Evolutionary conservation across 139 green algal genomes (phyloP).

Genomic region (Astrephomene gubernaculifera): DNA sequence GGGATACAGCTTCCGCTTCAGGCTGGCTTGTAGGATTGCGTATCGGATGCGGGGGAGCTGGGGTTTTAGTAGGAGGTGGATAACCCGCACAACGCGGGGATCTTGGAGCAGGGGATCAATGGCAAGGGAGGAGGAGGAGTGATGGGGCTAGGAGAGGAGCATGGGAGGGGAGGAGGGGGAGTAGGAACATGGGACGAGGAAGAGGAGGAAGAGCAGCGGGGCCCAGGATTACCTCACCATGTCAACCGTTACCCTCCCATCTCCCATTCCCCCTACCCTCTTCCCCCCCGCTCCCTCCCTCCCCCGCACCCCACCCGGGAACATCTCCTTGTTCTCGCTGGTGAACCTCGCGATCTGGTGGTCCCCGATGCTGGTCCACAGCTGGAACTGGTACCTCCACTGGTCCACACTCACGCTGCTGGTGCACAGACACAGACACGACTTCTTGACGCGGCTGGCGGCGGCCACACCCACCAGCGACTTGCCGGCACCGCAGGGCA

Average conservation of each 20-base stretch:
- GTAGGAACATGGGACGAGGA: no score
- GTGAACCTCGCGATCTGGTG: conserved; percentile 88
- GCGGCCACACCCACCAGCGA: conserved; percentile 92
- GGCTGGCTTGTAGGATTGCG: no score
- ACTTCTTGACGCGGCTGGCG: conserved; percentile 89
- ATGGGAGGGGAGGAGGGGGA: neutral
- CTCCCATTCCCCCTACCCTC: no score
- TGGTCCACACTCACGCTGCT: conserved; percentile 92
- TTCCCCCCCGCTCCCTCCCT: neutral
- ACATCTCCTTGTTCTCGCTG: conserved; percentile 87
- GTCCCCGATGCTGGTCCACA: conserved; percentile 92
- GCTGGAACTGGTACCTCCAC: conserved; percentile 97
- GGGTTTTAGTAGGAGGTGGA: no score
- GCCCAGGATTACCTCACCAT: no score
- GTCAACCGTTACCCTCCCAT: no score
- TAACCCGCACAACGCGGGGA: no score
- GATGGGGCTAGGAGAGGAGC: neutral
- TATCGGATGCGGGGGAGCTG: no score
- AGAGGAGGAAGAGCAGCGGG: no score
- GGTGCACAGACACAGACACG: conserved; percentile 89
- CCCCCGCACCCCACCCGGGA: conserved; percentile 42
- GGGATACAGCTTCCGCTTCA: no score
- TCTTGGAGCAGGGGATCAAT: no score
- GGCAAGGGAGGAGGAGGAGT: no score
- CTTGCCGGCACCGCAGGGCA: conserved; percentile 98